Evolutionary conservation across 2,329 filamentous ascomycete genomes (phyloP).

Genomic region (Talaromyces sp.): DNA sequence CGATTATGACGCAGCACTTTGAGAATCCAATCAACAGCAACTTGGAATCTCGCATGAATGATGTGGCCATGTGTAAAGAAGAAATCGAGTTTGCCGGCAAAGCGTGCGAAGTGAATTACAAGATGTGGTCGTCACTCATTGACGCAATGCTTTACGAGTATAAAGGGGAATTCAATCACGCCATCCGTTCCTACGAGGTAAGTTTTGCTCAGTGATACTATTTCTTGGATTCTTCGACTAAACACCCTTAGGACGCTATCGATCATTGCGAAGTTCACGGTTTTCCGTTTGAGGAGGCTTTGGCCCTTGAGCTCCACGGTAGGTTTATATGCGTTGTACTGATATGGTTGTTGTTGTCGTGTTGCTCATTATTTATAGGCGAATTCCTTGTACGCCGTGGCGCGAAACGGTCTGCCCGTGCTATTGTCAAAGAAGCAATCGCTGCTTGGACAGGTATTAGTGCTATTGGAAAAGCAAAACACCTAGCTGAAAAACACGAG

Average conservation of each 20-base stretch:
- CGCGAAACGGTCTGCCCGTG: conserved; percentile 55
- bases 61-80: conserved; percentile 46
- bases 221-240: neutral
- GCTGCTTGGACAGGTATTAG: conserved; percentile 56
- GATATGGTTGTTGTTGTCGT: neutral
- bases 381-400: conserved; percentile 56
- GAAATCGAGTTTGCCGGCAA: conserved; percentile 50
- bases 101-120: conserved; percentile 57
- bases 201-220: conserved; percentile 1
- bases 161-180: conserved; percentile 38
- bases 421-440: conserved; percentile 55
- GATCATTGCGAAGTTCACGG: conserved; percentile 57
- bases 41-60: conserved; percentile 44
- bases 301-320: conserved; percentile 58
- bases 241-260: conserved; percentile 52
- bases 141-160: conserved; percentile 53
- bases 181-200: conserved; percentile 40
- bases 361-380: conserved; percentile 17
- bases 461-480: conserved; percentile 55
- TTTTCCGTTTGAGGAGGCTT: conserved; percentile 56
- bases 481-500: conserved; percentile 56
- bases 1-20: conserved; percentile 39
- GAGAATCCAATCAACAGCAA: conserved; percentile 40
- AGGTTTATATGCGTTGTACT: conserved; percentile 6
- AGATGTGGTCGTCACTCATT: conserved; percentile 53